These are phyloP conservation scores for Sequoiadendron giganteum DNA, from an alignment of 75 land plant genomes.

Conservation along the genomic window DNA sequence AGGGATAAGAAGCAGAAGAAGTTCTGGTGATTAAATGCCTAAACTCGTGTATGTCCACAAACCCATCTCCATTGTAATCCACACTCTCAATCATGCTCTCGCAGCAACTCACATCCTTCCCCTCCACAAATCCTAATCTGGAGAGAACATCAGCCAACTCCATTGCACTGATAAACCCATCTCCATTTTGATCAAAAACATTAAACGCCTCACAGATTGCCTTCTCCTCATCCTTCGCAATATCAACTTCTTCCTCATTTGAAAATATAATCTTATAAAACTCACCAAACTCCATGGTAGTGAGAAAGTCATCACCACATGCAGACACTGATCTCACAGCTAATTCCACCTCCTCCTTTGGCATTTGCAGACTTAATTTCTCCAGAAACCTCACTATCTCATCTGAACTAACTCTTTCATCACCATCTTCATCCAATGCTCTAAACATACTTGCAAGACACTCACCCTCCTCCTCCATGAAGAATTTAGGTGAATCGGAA, in stretches of 20 bases:
- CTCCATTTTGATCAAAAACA: slow-evolving; percentile 55
- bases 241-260: not conserved
- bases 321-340: too few species aligned
- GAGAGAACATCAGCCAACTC: slow-evolving; percentile 39
- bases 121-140: slow-evolving; percentile 28
- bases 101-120: slow-evolving; percentile 23
- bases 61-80: slow-evolving; percentile 46
- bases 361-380: too few species aligned
- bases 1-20: not conserved
- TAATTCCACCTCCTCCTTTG: too few species aligned
- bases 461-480: too few species aligned
- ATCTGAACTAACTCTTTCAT: too few species aligned
- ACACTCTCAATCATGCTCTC: slow-evolving; percentile 36
- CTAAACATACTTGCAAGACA: too few species aligned
- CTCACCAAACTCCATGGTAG: too few species aligned
- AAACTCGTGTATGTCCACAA: slow-evolving; percentile 39
- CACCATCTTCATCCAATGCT: too few species aligned
- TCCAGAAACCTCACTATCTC: too few species aligned
- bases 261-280: not conserved
- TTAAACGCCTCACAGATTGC: slow-evolving; percentile 33
- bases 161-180: slow-evolving; percentile 52
- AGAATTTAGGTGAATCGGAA: not conserved
- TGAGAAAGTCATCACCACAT: too few species aligned
- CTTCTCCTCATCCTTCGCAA: not conserved
- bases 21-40: slow-evolving; percentile 29